Percentiles rank a stretch among this genome's conserved stretches.
Conservation (phyloP, 1,284 basidiomycete genomes). For the Cutaneotrichosporon sp. region DNA sequence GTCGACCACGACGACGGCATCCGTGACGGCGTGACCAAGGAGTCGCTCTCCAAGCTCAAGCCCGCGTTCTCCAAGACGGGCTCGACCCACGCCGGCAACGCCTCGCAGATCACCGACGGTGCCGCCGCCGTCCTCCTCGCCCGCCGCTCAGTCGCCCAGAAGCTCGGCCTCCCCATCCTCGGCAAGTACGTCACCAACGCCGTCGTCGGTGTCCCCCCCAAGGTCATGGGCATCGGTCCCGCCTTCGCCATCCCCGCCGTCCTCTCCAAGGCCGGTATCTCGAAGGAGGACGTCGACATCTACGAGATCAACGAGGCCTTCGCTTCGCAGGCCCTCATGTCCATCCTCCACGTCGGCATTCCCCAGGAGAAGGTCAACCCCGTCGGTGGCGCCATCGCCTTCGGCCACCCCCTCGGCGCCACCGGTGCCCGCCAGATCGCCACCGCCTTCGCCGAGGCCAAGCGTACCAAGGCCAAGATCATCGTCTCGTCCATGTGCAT, state of each 20-base stretch:
- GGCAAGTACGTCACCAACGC: constrained; percentile 85
- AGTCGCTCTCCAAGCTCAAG: constrained; percentile 86
- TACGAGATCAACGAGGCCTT: constrained; percentile 92
- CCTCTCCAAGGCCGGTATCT: constrained; percentile 71
- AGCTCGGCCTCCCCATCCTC: constrained; percentile 83
- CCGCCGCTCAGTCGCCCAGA: constrained; percentile 81
- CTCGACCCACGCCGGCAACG: constrained; percentile 88
- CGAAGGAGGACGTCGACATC: constrained; percentile 79
- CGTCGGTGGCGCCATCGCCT: constrained; percentile 74
- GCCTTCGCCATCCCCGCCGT: constrained; percentile 86
- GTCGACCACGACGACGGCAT: constrained; percentile 92
- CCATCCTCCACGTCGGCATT: constrained; percentile 70
- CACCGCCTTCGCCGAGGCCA: constrained; percentile 79
- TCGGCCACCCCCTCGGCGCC: constrained; percentile 54
- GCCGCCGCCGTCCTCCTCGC: constrained; percentile 92
- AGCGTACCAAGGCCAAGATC: constrained; percentile 71
- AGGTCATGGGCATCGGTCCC: constrained; percentile 88
- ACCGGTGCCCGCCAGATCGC: constrained; percentile 82
- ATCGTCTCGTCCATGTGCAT: constrained; percentile 81
- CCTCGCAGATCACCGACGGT: constrained; percentile 95
- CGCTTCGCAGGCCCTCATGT: constrained; percentile 83
- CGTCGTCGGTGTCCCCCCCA: constrained; percentile 78
- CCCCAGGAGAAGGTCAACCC: constrained; percentile 82
- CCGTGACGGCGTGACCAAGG: constrained; percentile 83
- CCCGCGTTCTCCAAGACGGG: constrained; percentile 88